A percentile compares a stretch with the other conserved stretches of the same genome.
These are phyloP conservation scores for Debaryomyces robertsiae DNA, from an alignment of 1,139 yeast genomes.

Conservation along the genomic window DNA sequence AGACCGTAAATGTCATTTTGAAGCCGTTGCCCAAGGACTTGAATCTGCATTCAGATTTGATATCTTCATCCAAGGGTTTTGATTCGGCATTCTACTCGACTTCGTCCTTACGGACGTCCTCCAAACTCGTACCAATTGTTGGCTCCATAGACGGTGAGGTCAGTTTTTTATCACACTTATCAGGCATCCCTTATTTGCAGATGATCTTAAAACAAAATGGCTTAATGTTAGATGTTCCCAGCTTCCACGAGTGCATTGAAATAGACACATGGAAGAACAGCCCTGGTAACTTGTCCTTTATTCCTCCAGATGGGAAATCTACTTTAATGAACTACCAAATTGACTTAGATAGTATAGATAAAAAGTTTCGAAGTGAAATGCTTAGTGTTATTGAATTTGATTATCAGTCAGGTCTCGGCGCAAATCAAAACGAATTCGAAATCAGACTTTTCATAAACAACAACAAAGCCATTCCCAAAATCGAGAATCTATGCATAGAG, in stretches of 20 bases:
- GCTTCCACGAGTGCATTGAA: slow-evolving; percentile 63
- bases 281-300: slow-evolving; percentile 56
- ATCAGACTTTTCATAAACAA: slow-evolving; percentile 58
- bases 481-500: slow-evolving; percentile 60
- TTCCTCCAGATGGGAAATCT: slow-evolving; percentile 88
- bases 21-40: slow-evolving; percentile 24
- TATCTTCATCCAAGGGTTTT: slow-evolving; percentile 20
- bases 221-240: slow-evolving; percentile 49
- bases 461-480: slow-evolving; percentile 49
- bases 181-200: slow-evolving; percentile 75
- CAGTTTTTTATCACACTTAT: slow-evolving; percentile 63
- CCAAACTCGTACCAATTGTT: slow-evolving; percentile 43
- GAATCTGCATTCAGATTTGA: slow-evolving; percentile 11
- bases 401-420: slow-evolving; percentile 63
- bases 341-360: slow-evolving; percentile 37
- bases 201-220: slow-evolving; percentile 52
- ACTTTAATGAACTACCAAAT: slow-evolving; percentile 65
- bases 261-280: slow-evolving; percentile 43
- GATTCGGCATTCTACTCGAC: slow-evolving; percentile 45
- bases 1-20: slow-evolving; percentile 53
- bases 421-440: slow-evolving; percentile 71
- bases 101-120: slow-evolving; percentile 17
- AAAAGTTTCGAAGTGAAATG: slow-evolving; percentile 23
- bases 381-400: slow-evolving; percentile 64
- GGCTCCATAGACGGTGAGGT: slow-evolving; percentile 70